Conservation (phyloP, 2,329 filamentous ascomycete species). For the Diplodia corticola region DNA sequence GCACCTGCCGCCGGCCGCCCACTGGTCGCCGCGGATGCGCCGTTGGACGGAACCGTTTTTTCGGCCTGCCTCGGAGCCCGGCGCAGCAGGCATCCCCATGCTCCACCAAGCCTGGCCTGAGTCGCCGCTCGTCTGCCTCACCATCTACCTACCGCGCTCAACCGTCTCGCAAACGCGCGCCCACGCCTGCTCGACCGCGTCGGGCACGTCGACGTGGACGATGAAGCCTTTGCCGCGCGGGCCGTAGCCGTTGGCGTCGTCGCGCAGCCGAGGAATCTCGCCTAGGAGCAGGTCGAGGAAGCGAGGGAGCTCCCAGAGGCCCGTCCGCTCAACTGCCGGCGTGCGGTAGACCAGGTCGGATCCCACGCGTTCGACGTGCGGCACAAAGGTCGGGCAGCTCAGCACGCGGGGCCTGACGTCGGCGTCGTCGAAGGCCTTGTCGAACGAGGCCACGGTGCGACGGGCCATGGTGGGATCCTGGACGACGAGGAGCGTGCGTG, state of each 20-base stretch:
- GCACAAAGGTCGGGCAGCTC: slow-evolving; percentile 38
- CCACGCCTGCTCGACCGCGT: slow-evolving; percentile 40
- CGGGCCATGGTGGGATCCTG: slow-evolving; percentile 51
- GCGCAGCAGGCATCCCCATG: slow-evolving; percentile 8
- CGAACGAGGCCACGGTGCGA: slow-evolving; percentile 45
- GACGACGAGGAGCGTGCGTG: slow-evolving; percentile 38
- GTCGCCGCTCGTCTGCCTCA: background rate
- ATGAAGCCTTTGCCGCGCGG: slow-evolving; percentile 48
- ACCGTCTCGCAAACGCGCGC: background rate
- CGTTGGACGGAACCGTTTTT: slow-evolving; percentile 6
- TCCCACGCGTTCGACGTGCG: slow-evolving; percentile 25
- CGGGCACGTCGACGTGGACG: slow-evolving; percentile 45
- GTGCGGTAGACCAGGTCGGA: background rate
- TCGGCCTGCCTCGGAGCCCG: slow-evolving; percentile 12
- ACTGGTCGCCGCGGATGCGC: slow-evolving; percentile 8
- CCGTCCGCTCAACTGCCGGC: background rate
- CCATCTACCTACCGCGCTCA: background rate
- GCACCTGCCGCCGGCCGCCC: slow-evolving; percentile 8
- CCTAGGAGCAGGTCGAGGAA: slow-evolving; percentile 47
- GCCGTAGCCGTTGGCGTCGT: slow-evolving; percentile 48
- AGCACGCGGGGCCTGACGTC: slow-evolving; percentile 28
- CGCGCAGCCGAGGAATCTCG: slow-evolving; percentile 47
- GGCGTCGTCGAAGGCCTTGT: slow-evolving; percentile 38
- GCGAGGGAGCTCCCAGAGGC: slow-evolving; percentile 42
- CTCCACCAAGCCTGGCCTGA: background rate